A percentile compares a stretch with the other conserved stretches of the same genome.
Evolutionary conservation across 805 yeast genomes (phyloP).

Genomic region (Candida ovalis): DNA sequence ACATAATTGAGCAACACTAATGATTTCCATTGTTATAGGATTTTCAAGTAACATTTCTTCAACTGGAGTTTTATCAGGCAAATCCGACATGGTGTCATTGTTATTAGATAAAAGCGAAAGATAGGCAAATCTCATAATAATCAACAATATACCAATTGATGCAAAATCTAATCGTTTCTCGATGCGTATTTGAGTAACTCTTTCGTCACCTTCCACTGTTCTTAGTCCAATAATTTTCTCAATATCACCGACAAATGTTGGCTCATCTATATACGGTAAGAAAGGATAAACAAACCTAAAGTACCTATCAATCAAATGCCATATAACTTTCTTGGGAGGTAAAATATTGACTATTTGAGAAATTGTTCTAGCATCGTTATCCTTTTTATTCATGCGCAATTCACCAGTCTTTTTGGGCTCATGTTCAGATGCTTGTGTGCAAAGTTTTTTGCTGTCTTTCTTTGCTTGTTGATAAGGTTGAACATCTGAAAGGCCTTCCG

Average conservation of each 20-base stretch:
- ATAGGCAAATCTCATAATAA: constrained; percentile 41
- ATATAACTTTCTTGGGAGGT: constrained; percentile 41
- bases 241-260: constrained; percentile 31
- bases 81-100: constrained; percentile 14
- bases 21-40: constrained; percentile 43
- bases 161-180: constrained; percentile 47
- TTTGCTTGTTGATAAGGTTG: constrained; percentile 24
- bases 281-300: constrained; percentile 45
- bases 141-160: constrained; percentile 40
- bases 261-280: constrained; percentile 43
- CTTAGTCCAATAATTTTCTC: constrained; percentile 36
- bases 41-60: constrained; percentile 38
- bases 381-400: constrained; percentile 7
- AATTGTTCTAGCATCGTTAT: constrained; percentile 22
- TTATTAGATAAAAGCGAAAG: constrained; percentile 34
- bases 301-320: constrained; percentile 43
- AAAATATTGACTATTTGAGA: constrained; percentile 34
- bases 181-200: constrained; percentile 30
- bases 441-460: constrained; percentile 7
- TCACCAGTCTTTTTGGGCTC: constrained; percentile 10
- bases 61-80: constrained; percentile 21
- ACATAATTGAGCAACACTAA: constrained; percentile 51
- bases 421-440: not conserved
- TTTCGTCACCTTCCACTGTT: constrained; percentile 29
- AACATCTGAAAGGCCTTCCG: constrained; percentile 38